Percentiles rank a stretch among this genome's conserved stretches.
Evolutionary conservation across 225 moss, liverwort and hornwort species (phyloP).

Genomic region (Asterella californica): DNA sequence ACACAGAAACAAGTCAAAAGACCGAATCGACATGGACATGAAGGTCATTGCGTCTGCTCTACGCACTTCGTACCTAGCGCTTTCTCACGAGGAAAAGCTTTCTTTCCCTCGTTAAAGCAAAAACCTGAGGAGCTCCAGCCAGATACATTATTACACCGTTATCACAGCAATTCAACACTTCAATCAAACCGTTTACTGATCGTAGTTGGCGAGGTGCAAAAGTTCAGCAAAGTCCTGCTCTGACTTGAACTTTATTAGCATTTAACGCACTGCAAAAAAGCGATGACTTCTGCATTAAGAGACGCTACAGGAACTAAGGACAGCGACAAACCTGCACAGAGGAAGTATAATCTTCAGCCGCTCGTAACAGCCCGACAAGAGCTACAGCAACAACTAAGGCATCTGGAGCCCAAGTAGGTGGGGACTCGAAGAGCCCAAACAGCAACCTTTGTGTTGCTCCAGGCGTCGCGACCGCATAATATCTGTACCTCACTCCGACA

Average conservation of each 20-base stretch:
- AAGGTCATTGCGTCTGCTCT: constrained; percentile 2
- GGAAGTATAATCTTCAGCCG: constrained; percentile 34
- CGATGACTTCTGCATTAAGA: neutral
- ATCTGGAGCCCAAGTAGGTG: constrained; percentile 35
- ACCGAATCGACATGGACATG: constrained; percentile 15
- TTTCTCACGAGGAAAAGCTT: neutral
- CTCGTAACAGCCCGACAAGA: constrained; percentile 37
- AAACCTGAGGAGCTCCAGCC: constrained; percentile 26
- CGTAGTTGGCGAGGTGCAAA: neutral
- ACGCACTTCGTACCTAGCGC: neutral
- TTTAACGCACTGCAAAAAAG: neutral
- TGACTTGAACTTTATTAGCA: neutral
- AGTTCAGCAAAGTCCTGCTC: neutral
- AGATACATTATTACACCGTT: neutral
- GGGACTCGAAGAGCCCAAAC: constrained; percentile 42
- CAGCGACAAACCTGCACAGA: constrained; percentile 39
- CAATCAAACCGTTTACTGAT: no score
- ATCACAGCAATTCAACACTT: neutral
- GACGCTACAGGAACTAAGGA: neutral
- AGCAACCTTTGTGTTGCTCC: constrained; percentile 44
- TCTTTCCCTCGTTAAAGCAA: neutral
- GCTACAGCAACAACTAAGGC: constrained; percentile 42
- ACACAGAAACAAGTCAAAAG: constrained; percentile 28
- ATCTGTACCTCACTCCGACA: constrained; percentile 26
- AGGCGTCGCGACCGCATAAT: constrained; percentile 49